A percentile compares a stretch with the other conserved stretches of the same genome.
Conservation (phyloP, 805 yeast genomes). For the Wickerhamiella lipophila region DNA sequence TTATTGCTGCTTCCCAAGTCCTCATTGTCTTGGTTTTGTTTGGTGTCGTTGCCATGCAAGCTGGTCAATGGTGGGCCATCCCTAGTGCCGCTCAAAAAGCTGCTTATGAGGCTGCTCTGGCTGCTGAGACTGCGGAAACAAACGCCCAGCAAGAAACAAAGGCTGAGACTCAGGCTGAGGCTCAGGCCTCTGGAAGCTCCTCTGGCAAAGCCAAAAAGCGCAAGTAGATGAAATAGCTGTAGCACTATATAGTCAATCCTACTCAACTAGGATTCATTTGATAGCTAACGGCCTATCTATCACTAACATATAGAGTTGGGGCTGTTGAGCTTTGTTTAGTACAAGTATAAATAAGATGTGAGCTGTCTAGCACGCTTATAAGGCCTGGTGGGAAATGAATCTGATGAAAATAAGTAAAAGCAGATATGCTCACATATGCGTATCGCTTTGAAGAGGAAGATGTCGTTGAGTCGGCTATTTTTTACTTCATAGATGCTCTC, state of each 20-base stretch:
- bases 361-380: neutral
- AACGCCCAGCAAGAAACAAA: conserved; percentile 11
- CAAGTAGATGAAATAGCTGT: conserved; percentile 5
- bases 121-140: conserved; percentile 16
- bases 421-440: neutral
- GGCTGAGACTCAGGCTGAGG: conserved; percentile 10
- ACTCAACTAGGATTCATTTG: too few species aligned
- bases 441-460: neutral
- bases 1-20: conserved; percentile 78
- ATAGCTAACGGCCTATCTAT: too few species aligned
- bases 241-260: too few species aligned
- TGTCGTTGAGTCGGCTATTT: too few species aligned
- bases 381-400: neutral
- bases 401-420: neutral
- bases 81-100: conserved; percentile 17
- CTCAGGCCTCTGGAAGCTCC: neutral
- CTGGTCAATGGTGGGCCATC: conserved; percentile 76
- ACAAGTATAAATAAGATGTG: neutral
- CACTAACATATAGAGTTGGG: too few species aligned
- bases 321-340: too few species aligned
- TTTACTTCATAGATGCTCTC: too few species aligned
- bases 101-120: conserved; percentile 13
- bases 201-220: conserved; percentile 11
- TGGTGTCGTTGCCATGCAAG: conserved; percentile 77
- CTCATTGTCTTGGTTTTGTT: conserved; percentile 56